These are phyloP conservation scores for Aspergillus japonicus DNA, from an alignment of 2,329 filamentous ascomycete species.

Conservation along the genomic window DNA sequence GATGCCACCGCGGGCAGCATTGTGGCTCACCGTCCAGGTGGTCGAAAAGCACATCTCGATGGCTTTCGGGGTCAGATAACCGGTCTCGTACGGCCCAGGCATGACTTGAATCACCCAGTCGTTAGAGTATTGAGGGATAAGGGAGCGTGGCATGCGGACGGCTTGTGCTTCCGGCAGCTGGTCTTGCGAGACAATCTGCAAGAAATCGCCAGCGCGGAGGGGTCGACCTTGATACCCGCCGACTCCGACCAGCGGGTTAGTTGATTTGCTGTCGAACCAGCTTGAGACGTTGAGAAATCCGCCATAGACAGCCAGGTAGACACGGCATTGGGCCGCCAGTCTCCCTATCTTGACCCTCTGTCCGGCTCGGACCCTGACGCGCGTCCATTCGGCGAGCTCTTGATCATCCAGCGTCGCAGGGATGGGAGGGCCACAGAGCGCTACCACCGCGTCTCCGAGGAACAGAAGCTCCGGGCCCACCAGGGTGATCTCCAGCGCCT, in stretches of 20 bases:
- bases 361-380: slow-evolving; percentile 51
- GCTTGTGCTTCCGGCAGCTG: too few species aligned
- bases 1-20: slow-evolving; percentile 60
- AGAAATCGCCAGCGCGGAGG: too few species aligned
- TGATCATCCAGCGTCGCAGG: slow-evolving; percentile 52
- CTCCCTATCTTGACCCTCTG: slow-evolving; percentile 58
- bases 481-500: slow-evolving; percentile 61
- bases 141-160: too few species aligned
- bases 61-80: too few species aligned
- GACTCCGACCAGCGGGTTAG: too few species aligned
- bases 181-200: too few species aligned
- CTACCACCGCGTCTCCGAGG: slow-evolving; percentile 53
- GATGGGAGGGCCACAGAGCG: slow-evolving; percentile 58
- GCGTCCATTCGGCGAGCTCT: slow-evolving; percentile 55
- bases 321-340: slow-evolving; percentile 49
- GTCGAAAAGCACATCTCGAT: slow-evolving; percentile 15
- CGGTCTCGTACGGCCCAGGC: too few species aligned
- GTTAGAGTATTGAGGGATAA: too few species aligned
- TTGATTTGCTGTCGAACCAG: too few species aligned
- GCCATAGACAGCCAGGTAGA: slow-evolving; percentile 59
- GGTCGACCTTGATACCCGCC: too few species aligned
- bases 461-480: slow-evolving; percentile 60
- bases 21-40: slow-evolving; percentile 62
- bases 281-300: slow-evolving; percentile 51
- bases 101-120: too few species aligned